Base-by-base conservation (phyloP, 805 yeast species). In the Kuraishia floccosa region DNA sequence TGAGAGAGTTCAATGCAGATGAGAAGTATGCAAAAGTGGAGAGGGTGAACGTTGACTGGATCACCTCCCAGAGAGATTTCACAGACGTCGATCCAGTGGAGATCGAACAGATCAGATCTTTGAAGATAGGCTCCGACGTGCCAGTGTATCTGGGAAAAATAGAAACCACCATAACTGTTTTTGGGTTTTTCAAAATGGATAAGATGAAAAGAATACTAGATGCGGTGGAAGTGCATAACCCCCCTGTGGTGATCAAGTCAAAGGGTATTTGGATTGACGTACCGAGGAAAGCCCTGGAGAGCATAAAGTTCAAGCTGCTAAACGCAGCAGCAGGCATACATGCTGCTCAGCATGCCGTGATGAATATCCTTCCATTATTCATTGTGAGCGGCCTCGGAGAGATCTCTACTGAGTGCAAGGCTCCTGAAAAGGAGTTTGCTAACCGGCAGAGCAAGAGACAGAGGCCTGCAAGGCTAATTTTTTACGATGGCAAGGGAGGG, bases 361-460 rank as follows among this genome's bases (percentile, higher is more conserved):
- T 91, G 68, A 76, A 82, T 28, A 65, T 83, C 35, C 49, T 87
- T 17, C 94, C 96, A 0, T 51, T 77, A 17, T 76, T 72, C 36
- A 73, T 86, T 4, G 72, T 75, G 9, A 75, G 83, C 12, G 82
- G 84, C 1, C 66, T 71, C 4, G 80, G 76, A 40, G 98, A 91
- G 42, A 65, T 91, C 10, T 71, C 70, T 27, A 84, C 97, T 0
- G 99, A 91, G 52, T 91, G 99, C 53, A 91, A 91, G 46, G 96
- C 97, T 0, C 96, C 98, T 0, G 94, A 86, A 40, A 91, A 91
- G 44, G 99, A 91, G 48, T 83, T 89, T 62, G 83, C 95, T 1
- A 65, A 67, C 30, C 55, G 85, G 18, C 81, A 81, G 45, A 68
- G 89, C 0, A 52, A 54, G 12, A 58, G 98, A 25, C 71, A 68